Base-by-base conservation (phyloP, 306 rosid genomes). In the Vigna trinervia region DNA sequence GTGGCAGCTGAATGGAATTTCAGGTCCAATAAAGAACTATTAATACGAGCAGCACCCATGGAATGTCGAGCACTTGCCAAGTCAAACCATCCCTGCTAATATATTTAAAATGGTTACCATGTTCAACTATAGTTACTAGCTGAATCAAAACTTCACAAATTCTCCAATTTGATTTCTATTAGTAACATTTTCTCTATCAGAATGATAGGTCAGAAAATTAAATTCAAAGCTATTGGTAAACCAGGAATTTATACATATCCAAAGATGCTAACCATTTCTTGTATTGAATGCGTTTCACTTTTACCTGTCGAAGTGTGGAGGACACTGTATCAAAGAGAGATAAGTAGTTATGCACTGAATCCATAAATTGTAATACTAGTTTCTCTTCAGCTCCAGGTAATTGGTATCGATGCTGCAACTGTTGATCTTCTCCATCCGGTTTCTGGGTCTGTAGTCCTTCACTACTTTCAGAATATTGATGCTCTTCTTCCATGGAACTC, bases 1-100 rank as follows among this genome's bases (percentile, higher is more conserved):
- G 98, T 90, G 64, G 92, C 54, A 53, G 97, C 97, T 62, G 96
- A 34, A 78, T 88, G 94, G 12, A 48, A 20, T 59, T 92, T 95
- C 78, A 92, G 84, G 81, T 95, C 89, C 89, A 95, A 84, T 69
- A 92, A 45, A 28, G 92, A 81, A 77, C 86, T 76, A 76, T 83
- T 95, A 60, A 92, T 71, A 11, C 97, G 94, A 10, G 89, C 86
- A n/a, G 84, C 84, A 46, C 97, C 99, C 99, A 92, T 95, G 60
- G 99, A 92, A 85, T 88, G 88, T 30, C 92, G 86, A 51, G 97
- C 97, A 81, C 97, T 87, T 0, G 97, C 97, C 57, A 95, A 83
- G 19, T 95, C 97, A 67, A 92, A 58, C 97, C 97, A 95, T 57
- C 94, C 99, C 99, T 95, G 85, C 58, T 22, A 67, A 80, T 14